These are phyloP conservation scores for Trichoderma sp. DNA, from an alignment of 2,329 filamentous ascomycete genomes.

Conservation along the genomic window DNA sequence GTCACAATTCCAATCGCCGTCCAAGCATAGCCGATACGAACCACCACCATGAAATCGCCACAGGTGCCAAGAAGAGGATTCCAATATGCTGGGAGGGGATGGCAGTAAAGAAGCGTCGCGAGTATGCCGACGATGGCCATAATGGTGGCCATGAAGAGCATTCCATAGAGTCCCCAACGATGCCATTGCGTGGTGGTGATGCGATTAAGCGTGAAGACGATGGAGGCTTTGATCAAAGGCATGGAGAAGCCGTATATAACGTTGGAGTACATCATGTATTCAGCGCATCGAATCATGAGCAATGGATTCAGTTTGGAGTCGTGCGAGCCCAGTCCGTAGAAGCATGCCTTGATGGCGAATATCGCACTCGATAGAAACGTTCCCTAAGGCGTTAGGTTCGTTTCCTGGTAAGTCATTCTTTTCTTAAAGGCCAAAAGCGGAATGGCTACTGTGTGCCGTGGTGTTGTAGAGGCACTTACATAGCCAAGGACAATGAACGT, in stretches of 20 bases:
- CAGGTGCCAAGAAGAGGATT: neutral
- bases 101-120: neutral
- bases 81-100: neutral
- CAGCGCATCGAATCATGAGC: neutral
- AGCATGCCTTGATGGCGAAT: constrained; percentile 1
- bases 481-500: neutral
- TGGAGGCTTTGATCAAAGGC: constrained; percentile 1
- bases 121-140: constrained; percentile 5
- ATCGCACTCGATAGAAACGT: neutral
- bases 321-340: neutral
- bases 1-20: constrained; percentile 1
- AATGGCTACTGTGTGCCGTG: too few species aligned
- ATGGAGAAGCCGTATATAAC: constrained; percentile 5
- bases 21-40: constrained; percentile 3
- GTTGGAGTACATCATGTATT: neutral
- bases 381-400: neutral
- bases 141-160: neutral
- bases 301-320: neutral
- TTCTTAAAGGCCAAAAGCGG: too few species aligned
- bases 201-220: neutral
- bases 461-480: neutral
- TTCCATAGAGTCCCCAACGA: constrained; percentile 4
- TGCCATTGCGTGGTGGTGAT: neutral
- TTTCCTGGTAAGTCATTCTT: neutral
- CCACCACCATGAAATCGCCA: constrained; percentile 7